Percentiles rank a stretch among this genome's conserved stretches.
Evolutionary conservation across 768 basidiomycete genomes (phyloP).

Genomic region (Russula compacta): DNA sequence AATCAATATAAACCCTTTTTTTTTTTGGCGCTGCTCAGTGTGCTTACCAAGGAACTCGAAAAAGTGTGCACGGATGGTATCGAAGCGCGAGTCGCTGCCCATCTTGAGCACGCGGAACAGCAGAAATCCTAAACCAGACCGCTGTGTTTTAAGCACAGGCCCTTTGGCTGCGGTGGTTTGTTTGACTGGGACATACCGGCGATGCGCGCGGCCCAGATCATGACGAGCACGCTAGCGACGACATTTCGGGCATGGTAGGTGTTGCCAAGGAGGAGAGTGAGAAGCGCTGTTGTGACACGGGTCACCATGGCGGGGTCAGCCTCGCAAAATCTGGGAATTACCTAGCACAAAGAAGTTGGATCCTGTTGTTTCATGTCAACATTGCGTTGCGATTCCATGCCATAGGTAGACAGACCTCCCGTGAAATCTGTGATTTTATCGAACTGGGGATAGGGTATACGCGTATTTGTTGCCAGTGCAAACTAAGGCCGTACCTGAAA

Average conservation of each 20-base stretch:
- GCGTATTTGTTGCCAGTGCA: not conserved
- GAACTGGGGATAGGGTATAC: not conserved
- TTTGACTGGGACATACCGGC: constrained; percentile 35
- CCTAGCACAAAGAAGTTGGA: constrained; percentile 57
- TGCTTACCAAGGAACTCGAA: constrained; percentile 54
- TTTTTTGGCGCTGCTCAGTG: too few relatives aligned
- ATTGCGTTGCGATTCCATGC: not conserved
- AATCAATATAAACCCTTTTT: not conserved
- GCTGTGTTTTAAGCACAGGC: too few relatives aligned
- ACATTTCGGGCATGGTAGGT: constrained; percentile 53
- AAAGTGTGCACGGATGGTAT: constrained; percentile 56
- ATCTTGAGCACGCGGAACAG: constrained; percentile 62
- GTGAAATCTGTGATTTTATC: constrained; percentile 7
- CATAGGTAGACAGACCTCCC: not conserved
- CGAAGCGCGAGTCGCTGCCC: constrained; percentile 58
- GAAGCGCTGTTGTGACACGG: constrained; percentile 33
- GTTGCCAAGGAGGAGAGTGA: constrained; percentile 53
- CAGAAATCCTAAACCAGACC: constrained; percentile 39
- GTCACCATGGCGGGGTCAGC: too few relatives aligned
- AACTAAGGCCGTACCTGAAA: constrained; percentile 31
- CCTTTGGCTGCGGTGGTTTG: too few relatives aligned
- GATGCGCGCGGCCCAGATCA: constrained; percentile 57
- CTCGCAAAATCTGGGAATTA: constrained; percentile 7
- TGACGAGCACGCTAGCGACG: constrained; percentile 47
- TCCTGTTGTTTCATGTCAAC: not conserved